A percentile compares a stretch with the other conserved stretches of the same genome.
Evolutionary conservation across 139 green algal species (phyloP).

Genomic region (Mychonastes homosphaera): DNA sequence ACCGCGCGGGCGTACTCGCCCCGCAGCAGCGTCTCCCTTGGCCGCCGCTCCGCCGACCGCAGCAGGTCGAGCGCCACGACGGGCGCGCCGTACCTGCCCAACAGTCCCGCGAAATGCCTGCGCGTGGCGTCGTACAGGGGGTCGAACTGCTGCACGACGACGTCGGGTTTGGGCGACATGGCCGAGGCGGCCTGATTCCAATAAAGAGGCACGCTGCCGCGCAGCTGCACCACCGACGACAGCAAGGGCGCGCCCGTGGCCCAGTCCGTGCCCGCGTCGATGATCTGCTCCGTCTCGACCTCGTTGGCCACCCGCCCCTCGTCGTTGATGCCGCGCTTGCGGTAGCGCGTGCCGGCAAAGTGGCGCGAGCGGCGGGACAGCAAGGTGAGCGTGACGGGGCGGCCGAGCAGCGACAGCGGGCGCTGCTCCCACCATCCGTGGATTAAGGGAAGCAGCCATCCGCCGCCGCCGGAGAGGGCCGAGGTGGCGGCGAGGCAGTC

Average conservation of each 20-base stretch:
- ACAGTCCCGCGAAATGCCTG: conserved; percentile 48
- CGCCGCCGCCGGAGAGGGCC: conserved; percentile 29
- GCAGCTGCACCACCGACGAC: conserved; percentile 57
- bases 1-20: conserved; percentile 66
- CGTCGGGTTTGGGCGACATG: conserved; percentile 63
- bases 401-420: conserved; percentile 56
- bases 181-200: conserved; percentile 72
- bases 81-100: conserved; percentile 66
- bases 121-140: conserved; percentile 54
- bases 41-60: conserved; percentile 43
- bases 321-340: conserved; percentile 85
- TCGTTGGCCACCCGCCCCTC: conserved; percentile 79
- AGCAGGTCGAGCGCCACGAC: conserved; percentile 86
- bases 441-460: conserved; percentile 77
- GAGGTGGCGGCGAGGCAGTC: too few relatives aligned
- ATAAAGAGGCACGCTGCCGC: conserved; percentile 85
- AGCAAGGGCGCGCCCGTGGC: conserved; percentile 42
- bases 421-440: conserved; percentile 90
- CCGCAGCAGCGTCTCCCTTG: conserved; percentile 75
- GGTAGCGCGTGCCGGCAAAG: conserved; percentile 93
- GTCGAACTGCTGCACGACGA: conserved; percentile 71
- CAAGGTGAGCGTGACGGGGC: conserved; percentile 73
- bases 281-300: conserved; percentile 44
- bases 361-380: conserved; percentile 73
- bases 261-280: conserved; percentile 59